Percentiles rank a stretch among this genome's conserved stretches.
phyloP scores from a whole-genome alignment of 805 yeast species.

The Wickerhamiella hasegawae region DNA sequence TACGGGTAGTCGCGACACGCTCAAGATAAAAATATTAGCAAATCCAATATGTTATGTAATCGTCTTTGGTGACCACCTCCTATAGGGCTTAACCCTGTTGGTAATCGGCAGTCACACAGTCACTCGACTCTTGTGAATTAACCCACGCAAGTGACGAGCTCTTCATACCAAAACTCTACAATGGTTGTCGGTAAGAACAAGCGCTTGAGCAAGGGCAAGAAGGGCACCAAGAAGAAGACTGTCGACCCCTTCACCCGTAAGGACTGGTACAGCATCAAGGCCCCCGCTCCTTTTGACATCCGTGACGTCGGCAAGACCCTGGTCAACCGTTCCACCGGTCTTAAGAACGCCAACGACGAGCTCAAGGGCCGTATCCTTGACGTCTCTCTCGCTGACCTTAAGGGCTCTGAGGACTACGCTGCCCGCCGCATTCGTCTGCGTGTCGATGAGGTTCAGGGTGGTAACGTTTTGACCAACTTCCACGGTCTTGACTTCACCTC shows the following conservation, averaged over 20 bases:
- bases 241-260: slow-evolving; percentile 99
- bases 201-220: slow-evolving; percentile 75
- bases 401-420: slow-evolving; percentile 97
- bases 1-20: no score
- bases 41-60: no score
- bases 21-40: no score
- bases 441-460: slow-evolving; percentile 98
- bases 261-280: slow-evolving; percentile 98
- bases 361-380: slow-evolving; percentile 96
- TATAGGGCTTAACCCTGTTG: background rate
- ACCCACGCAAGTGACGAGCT: background rate
- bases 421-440: slow-evolving; percentile 95
- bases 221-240: slow-evolving; percentile 98
- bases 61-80: no score
- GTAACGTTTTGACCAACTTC: slow-evolving; percentile 97
- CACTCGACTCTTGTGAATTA: background rate
- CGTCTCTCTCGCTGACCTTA: slow-evolving; percentile 91
- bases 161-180: slow-evolving; percentile 9
- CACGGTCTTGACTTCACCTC: slow-evolving; percentile 98
- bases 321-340: slow-evolving; percentile 97
- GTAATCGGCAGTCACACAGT: background rate
- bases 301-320: slow-evolving; percentile 97
- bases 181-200: slow-evolving; percentile 85
- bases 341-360: slow-evolving; percentile 92
- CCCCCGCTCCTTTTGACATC: slow-evolving; percentile 97